Percentiles rank a stretch among this genome's conserved stretches.
Evolutionary conservation across 2,329 filamentous ascomycete species (phyloP).

Genomic region (Ophiostoma triangulosporum): DNA sequence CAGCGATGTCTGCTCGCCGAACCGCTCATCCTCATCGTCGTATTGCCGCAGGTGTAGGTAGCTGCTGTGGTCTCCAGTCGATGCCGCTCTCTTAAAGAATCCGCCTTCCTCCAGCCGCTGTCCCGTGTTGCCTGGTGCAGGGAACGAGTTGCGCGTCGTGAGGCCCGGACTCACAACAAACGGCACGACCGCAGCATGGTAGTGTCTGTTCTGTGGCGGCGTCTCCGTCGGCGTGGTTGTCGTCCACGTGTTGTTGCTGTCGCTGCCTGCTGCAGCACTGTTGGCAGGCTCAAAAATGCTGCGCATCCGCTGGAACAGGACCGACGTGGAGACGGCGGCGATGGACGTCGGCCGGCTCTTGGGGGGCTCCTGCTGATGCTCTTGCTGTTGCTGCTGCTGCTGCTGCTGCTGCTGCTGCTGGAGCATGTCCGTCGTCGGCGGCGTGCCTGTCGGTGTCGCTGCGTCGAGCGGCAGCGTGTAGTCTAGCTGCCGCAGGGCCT

Average conservation of each 20-base stretch:
- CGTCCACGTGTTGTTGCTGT: not conserved
- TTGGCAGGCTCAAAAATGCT: slow-evolving; percentile 25
- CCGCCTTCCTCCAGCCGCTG: slow-evolving; percentile 11
- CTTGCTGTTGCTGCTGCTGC: slow-evolving; percentile 4
- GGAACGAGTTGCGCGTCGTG: slow-evolving; percentile 15
- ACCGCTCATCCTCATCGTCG: slow-evolving; percentile 14
- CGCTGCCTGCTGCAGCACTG: not conserved
- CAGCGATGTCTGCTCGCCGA: slow-evolving; percentile 21
- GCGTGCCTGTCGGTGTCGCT: slow-evolving; percentile 6
- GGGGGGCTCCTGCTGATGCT: not conserved
- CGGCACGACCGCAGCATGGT: not conserved
- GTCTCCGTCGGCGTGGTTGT: not conserved
- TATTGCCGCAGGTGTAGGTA: not conserved
- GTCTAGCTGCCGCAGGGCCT: slow-evolving; percentile 15
- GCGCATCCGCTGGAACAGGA: slow-evolving; percentile 27
- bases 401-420: not conserved
- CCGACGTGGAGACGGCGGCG: slow-evolving; percentile 14
- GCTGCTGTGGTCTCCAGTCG: not conserved
- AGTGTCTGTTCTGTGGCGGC: not conserved
- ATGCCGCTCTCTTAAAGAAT: not conserved
- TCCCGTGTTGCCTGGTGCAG: slow-evolving; percentile 12
- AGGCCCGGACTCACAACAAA: not conserved
- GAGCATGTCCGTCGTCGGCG: slow-evolving; percentile 13
- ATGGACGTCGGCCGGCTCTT: slow-evolving; percentile 10
- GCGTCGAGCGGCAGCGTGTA: not conserved